Conservation (phyloP, 148 eudicot species). For the Polygonum maritimum region DNA sequence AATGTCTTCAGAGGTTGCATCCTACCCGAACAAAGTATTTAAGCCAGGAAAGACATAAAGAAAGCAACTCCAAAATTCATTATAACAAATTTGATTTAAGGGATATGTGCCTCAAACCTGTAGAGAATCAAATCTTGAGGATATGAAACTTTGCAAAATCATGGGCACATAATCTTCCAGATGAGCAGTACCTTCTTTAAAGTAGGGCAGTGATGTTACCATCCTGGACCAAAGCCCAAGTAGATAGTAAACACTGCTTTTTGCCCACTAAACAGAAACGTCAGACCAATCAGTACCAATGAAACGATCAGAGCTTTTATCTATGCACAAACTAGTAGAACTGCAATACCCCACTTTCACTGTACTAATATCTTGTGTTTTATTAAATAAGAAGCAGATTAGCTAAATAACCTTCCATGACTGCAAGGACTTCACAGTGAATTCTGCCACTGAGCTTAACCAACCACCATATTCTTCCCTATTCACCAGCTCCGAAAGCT, state of each 20-base stretch:
- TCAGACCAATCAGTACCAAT: neutral
- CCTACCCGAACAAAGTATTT: constrained; percentile 28
- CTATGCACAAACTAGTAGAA: neutral
- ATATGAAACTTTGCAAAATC: constrained; percentile 77
- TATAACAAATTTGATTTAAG: neutral
- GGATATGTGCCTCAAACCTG: constrained; percentile 38
- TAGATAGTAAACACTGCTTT: constrained; percentile 88
- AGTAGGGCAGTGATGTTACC: constrained; percentile 68
- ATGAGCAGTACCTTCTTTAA: constrained; percentile 55
- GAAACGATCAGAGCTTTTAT: neutral
- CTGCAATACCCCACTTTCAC: neutral
- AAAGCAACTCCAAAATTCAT: constrained; percentile 3
- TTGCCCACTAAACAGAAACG: constrained; percentile 59
- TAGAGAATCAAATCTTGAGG: constrained; percentile 71
- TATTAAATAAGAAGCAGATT: neutral
- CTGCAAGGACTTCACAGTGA: constrained; percentile 54
- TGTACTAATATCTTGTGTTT: neutral
- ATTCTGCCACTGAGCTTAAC: constrained; percentile 53
- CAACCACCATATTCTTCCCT: constrained; percentile 48
- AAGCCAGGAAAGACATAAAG: constrained; percentile 2
- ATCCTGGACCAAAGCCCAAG: constrained; percentile 86
- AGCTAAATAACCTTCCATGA: constrained; percentile 52
- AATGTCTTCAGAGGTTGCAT: constrained; percentile 57
- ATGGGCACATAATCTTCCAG: constrained; percentile 81
- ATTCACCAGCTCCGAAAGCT: constrained; percentile 54